Percentiles rank a stretch among this genome's conserved stretches.
These are phyloP conservation scores for Wickerhamomyces pijperi DNA, from an alignment of 805 yeast genomes.

Conservation along the genomic window DNA sequence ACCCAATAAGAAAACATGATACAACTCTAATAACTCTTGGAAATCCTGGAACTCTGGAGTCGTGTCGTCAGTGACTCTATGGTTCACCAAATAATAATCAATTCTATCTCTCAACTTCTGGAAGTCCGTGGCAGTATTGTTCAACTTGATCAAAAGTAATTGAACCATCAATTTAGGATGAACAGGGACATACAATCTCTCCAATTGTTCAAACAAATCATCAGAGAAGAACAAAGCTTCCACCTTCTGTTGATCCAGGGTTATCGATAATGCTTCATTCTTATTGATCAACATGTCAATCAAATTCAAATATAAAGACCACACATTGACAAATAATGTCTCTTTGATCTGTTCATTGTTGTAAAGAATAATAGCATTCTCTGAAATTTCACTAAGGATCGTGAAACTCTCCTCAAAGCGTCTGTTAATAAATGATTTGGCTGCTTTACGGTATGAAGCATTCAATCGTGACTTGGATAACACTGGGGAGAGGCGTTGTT, in stretches of 20 bases:
- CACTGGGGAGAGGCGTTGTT: conserved; percentile 1
- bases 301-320: conserved; percentile 18
- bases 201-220: conserved; percentile 9
- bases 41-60: conserved; percentile 4
- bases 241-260: conserved; percentile 1
- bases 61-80: neutral
- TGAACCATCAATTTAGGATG: conserved; percentile 14
- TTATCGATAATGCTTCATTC: neutral
- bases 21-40: conserved; percentile 14
- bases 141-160: conserved; percentile 15
- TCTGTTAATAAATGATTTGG: conserved; percentile 17
- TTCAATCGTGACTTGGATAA: conserved; percentile 5
- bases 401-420: conserved; percentile 13
- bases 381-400: conserved; percentile 2
- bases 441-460: conserved; percentile 11
- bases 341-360: conserved; percentile 7
- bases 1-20: conserved; percentile 13
- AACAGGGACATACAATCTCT: conserved; percentile 3
- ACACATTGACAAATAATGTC: conserved; percentile 9
- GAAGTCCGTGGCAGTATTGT: conserved; percentile 10
- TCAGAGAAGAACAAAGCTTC: conserved; percentile 4
- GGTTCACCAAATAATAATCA: conserved; percentile 13
- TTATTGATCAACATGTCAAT: conserved; percentile 16
- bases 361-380: conserved; percentile 4
- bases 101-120: conserved; percentile 8